Evolutionary conservation across 2,329 filamentous ascomycete species (phyloP).

Genomic region (Cyphellophora europaea): DNA sequence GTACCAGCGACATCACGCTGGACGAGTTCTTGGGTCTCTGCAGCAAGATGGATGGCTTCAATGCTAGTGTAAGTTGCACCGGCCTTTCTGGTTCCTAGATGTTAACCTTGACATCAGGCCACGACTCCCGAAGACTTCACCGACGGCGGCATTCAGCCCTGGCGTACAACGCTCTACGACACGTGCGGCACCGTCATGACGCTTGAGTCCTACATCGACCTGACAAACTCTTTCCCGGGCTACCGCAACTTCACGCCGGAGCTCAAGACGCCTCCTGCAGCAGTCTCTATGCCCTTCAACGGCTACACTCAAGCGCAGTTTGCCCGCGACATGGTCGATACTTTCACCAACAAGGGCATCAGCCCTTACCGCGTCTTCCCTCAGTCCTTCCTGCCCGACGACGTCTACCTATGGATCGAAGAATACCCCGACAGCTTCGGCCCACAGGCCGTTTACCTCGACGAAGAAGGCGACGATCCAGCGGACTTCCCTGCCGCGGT

Average conservation of each 20-base stretch:
- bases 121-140: constrained; percentile 50
- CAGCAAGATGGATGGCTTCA: constrained; percentile 60
- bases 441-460: constrained; percentile 55
- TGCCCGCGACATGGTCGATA: constrained; percentile 56
- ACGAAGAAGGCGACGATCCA: constrained; percentile 49
- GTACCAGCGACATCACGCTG: constrained; percentile 61
- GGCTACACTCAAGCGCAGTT: constrained; percentile 57
- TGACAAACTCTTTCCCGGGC: constrained; percentile 46
- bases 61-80: constrained; percentile 31
- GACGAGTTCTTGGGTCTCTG: constrained; percentile 60
- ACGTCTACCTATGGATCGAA: constrained; percentile 58
- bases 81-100: not conserved
- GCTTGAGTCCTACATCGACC: constrained; percentile 52
- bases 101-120: constrained; percentile 26
- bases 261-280: constrained; percentile 51
- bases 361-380: constrained; percentile 46
- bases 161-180: constrained; percentile 16
- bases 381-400: constrained; percentile 57
- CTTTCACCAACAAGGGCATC: constrained; percentile 46
- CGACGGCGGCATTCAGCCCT: constrained; percentile 46
- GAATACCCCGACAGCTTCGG: constrained; percentile 49
- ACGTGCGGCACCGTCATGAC: constrained; percentile 52
- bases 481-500: constrained; percentile 46
- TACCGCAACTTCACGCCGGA: constrained; percentile 55
- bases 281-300: constrained; percentile 61